Base-by-base conservation (phyloP, 176 grass and related monocot genomes). In the Bothriochloa decipiens region DNA sequence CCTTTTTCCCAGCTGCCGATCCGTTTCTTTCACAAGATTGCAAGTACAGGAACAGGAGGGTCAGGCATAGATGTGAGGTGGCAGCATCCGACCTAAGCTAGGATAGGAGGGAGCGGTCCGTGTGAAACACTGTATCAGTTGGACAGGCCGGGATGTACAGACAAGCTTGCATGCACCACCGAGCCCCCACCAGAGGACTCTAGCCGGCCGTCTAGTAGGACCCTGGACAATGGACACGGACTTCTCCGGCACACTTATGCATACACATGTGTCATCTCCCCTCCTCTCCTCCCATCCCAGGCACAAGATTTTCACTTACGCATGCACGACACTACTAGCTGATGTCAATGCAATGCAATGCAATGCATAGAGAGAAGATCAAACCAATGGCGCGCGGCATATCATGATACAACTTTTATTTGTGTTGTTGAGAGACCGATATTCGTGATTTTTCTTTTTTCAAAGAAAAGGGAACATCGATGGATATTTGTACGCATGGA, bases 131-230 rank as follows among this genome's bases (percentile, higher is more conserved):
- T 53, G 4, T 65, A 3, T 15, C 22, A 71, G 37, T 29, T 27
- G 6, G 61, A 47, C 12, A 35, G 29, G 29, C 2, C 41, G 1
- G 11, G 61, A 46, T 58, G 60, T 65, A 16, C 39, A 81, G 76
- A 73, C 66, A 86, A 65, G 50, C 8, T 47, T 47, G 15, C 74
- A 70, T 68, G 65, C 46, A 45, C 25, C 26, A 42, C 40, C 40
- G 40, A 42, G 64, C 28, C 29, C 28, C 29, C 28, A 29, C 62
- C 29, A 20, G 65, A 32, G 1, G 20, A 20, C 33, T 20, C 40
- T 42, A 42, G 40, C 40, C 40, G 29, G 29, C 29, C 29, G 8
- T 42, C 40, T 10, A 10, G 40, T 42, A 42, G 40, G 40, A 42
- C 40, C 40, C 40, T 42, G 8, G 35, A 69, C 66, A 39, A 7